A percentile compares a stretch with the other conserved stretches of the same genome.
phyloP scores from a whole-genome alignment of 257 asterid genomes.

The Petrea volubilis region DNA sequence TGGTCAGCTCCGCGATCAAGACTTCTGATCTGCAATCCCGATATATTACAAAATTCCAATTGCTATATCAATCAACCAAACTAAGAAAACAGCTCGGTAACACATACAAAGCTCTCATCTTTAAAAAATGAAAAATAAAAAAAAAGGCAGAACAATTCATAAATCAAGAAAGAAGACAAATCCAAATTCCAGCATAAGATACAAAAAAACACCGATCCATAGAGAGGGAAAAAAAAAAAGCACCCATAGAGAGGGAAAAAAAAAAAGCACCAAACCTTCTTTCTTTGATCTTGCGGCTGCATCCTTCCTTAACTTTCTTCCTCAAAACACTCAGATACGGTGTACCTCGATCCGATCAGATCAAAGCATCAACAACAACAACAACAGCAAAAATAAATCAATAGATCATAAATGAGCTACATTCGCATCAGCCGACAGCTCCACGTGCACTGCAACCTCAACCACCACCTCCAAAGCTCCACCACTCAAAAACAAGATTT shows the following conservation, averaged over 20 bases:
- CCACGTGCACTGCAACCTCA: conserved; percentile 17
- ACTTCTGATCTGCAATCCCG: conserved; percentile 5
- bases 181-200: not conserved
- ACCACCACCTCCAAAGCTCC: conserved; percentile 17
- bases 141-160: not conserved
- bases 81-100: not conserved
- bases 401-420: conserved; percentile 15
- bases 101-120: conserved; percentile 3
- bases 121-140: not conserved
- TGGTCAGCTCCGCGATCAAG: not conserved
- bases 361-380: conserved; percentile 14
- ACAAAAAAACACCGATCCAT: not conserved
- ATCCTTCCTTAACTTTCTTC: conserved; percentile 35
- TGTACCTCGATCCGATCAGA: conserved; percentile 41
- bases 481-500: conserved; percentile 1
- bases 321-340: not conserved
- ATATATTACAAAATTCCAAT: not conserved
- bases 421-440: conserved; percentile 20
- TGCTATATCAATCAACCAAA: not conserved
- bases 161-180: too few relatives aligned
- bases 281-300: conserved; percentile 72
- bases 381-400: conserved; percentile 13
- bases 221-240: not conserved
- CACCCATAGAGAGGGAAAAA: not conserved
- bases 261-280: conserved; percentile 48